Conservation (phyloP, 2,329 filamentous ascomycete genomes). For the Xylaria sp. region DNA sequence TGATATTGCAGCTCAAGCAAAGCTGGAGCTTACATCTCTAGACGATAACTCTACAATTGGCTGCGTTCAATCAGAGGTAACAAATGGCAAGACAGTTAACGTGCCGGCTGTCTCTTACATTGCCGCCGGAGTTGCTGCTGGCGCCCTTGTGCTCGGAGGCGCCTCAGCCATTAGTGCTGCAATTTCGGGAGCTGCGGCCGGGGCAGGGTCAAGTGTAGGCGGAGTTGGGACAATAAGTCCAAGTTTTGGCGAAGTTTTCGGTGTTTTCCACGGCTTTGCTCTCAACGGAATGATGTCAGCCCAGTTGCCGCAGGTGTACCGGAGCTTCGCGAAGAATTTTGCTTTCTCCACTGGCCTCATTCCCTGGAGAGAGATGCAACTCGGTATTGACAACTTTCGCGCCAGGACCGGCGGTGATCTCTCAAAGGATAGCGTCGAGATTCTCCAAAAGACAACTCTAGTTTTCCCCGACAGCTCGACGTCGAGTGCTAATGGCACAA, state of each 20-base stretch:
- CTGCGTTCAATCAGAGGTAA: conserved; percentile 83
- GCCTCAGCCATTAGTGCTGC: conserved; percentile 74
- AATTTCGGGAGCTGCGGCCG: conserved; percentile 65
- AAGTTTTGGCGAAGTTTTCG: conserved; percentile 84
- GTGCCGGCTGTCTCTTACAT: conserved; percentile 83
- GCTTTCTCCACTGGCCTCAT: conserved; percentile 88
- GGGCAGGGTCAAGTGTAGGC: conserved; percentile 63
- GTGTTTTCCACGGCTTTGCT: conserved; percentile 93
- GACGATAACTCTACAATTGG: conserved; percentile 73
- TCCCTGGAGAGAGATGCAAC: conserved; percentile 83
- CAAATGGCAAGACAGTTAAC: conserved; percentile 85
- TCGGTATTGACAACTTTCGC: conserved; percentile 86
- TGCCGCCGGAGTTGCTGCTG: conserved; percentile 86
- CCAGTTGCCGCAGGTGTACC: conserved; percentile 86
- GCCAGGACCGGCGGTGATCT: conserved; percentile 85
- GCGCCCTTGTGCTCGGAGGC: conserved; percentile 79
- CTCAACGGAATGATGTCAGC: conserved; percentile 97
- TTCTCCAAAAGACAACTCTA: conserved; percentile 79
- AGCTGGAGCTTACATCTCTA: conserved; percentile 75
- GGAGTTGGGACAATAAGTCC: conserved; percentile 78
- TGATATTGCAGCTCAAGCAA: conserved; percentile 88
- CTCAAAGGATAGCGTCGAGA: conserved; percentile 79
- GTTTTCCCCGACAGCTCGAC: conserved; percentile 72
- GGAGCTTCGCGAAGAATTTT: conserved; percentile 92
- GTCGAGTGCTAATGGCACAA: conserved; percentile 53